Conservation (phyloP, 805 yeast genomes). For the Pichia thaimueangensis region DNA sequence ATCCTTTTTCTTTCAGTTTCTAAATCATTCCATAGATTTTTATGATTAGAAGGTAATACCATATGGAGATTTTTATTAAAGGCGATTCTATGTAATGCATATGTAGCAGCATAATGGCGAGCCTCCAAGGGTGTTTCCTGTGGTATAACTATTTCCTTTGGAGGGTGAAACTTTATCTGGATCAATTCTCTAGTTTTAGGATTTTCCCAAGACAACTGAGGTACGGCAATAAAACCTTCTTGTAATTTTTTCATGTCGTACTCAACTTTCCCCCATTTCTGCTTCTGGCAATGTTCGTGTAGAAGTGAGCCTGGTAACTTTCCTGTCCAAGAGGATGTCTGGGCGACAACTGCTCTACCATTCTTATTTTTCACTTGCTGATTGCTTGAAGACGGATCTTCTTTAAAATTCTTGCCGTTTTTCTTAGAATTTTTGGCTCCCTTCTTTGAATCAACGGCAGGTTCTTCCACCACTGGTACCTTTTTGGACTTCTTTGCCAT, state of each 20-base stretch:
- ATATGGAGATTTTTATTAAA: constrained; percentile 77
- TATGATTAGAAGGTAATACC: constrained; percentile 80
- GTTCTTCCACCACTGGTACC: constrained; percentile 1
- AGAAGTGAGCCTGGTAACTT: constrained; percentile 82
- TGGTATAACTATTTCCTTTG: constrained; percentile 45
- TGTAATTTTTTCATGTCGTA: constrained; percentile 54
- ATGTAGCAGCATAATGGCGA: constrained; percentile 84
- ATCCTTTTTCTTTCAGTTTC: constrained; percentile 52
- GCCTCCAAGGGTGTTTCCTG: constrained; percentile 86
- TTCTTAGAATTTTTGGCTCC: constrained; percentile 4
- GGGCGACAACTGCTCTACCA: constrained; percentile 47
- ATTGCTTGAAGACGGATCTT: too few species aligned
- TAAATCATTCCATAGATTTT: constrained; percentile 68
- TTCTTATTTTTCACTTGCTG: constrained; percentile 6
- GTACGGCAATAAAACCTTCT: constrained; percentile 59
- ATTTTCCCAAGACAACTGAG: constrained; percentile 61
- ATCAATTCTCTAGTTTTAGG: constrained; percentile 74
- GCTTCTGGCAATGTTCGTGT: constrained; percentile 81
- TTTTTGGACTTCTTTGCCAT: constrained; percentile 16
- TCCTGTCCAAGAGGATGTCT: constrained; percentile 87
- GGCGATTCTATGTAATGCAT: constrained; percentile 72
- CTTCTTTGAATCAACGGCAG: constrained; percentile 12
- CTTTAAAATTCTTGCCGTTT: neutral
- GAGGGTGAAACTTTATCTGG: constrained; percentile 48
- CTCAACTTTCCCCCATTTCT: constrained; percentile 82